Evolutionary conservation across 1,284 basidiomycete species (phyloP).

Genomic region (Leccinum proximum): DNA sequence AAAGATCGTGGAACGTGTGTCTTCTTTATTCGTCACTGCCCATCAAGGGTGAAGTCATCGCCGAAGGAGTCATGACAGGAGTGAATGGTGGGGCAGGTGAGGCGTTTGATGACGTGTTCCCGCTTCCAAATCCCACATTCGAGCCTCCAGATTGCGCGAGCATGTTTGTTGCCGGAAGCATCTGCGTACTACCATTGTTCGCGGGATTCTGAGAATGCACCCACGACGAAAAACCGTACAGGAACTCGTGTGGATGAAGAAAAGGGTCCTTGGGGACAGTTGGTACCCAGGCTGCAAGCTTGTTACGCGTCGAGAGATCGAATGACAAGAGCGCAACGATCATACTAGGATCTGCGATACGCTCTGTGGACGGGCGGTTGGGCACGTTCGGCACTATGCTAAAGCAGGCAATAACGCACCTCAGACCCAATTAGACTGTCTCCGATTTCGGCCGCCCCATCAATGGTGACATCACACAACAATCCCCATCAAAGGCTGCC

Average conservation of each 20-base stretch:
- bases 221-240: constrained; percentile 38
- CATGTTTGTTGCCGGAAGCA: constrained; percentile 2
- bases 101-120: constrained; percentile 10
- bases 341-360: constrained; percentile 66
- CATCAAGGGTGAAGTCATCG: constrained; percentile 11
- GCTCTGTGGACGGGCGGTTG: constrained; percentile 46
- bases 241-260: constrained; percentile 57
- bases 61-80: constrained; percentile 3
- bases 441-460: constrained; percentile 65
- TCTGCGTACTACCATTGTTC: constrained; percentile 13
- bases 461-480: constrained; percentile 70
- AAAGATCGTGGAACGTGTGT: constrained; percentile 60
- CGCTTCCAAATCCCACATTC: constrained; percentile 13
- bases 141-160: constrained; percentile 14
- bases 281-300: constrained; percentile 44
- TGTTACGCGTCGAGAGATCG: constrained; percentile 63
- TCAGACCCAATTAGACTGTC: constrained; percentile 58
- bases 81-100: constrained; percentile 17
- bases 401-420: constrained; percentile 35
- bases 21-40: constrained; percentile 35
- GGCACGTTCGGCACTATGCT: constrained; percentile 4
- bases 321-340: constrained; percentile 68
- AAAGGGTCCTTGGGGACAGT: constrained; percentile 74
- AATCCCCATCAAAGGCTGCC: constrained; percentile 51
- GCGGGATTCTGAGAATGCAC: constrained; percentile 20